Percentiles rank a stretch among this genome's conserved stretches.
These are phyloP conservation scores for Penicillium bovifimosum DNA, from an alignment of 495 filamentous ascomycete species.

Conservation along the genomic window DNA sequence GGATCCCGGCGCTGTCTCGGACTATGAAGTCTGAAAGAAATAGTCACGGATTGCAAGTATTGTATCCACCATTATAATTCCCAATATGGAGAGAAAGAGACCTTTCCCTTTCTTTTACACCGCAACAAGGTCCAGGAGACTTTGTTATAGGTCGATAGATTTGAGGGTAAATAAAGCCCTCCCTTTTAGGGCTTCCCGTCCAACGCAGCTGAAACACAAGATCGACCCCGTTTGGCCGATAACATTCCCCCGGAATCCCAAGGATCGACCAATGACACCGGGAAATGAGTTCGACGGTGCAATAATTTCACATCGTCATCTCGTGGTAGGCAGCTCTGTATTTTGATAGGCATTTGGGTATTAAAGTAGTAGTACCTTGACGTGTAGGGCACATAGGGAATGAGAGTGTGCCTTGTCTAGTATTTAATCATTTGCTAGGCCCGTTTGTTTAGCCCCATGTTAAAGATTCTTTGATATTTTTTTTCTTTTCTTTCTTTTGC, in stretches of 20 bases:
- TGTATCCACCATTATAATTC: constrained; percentile 10
- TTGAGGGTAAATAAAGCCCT: not conserved
- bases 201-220: constrained; percentile 25
- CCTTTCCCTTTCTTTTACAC: not conserved
- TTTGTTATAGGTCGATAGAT: constrained; percentile 1
- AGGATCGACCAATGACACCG: constrained; percentile 25
- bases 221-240: constrained; percentile 26
- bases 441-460: not conserved
- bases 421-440: constrained; percentile 8
- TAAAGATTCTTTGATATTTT: not conserved
- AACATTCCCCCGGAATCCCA: constrained; percentile 25
- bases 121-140: not conserved
- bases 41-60: constrained; percentile 9
- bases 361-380: constrained; percentile 4
- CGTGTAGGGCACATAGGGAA: constrained; percentile 7
- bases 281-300: constrained; percentile 7
- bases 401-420: not conserved
- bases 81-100: not conserved
- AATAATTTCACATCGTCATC: constrained; percentile 29
- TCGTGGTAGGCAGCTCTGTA: constrained; percentile 11
- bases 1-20: constrained; percentile 16
- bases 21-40: constrained; percentile 26
- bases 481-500: not conserved
- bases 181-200: constrained; percentile 8
- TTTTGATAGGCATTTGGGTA: constrained; percentile 18